A percentile compares a stretch with the other conserved stretches of the same genome.
Evolutionary conservation across 2,329 filamentous ascomycete genomes (phyloP).

Genomic region (Sporothrix pallida): DNA sequence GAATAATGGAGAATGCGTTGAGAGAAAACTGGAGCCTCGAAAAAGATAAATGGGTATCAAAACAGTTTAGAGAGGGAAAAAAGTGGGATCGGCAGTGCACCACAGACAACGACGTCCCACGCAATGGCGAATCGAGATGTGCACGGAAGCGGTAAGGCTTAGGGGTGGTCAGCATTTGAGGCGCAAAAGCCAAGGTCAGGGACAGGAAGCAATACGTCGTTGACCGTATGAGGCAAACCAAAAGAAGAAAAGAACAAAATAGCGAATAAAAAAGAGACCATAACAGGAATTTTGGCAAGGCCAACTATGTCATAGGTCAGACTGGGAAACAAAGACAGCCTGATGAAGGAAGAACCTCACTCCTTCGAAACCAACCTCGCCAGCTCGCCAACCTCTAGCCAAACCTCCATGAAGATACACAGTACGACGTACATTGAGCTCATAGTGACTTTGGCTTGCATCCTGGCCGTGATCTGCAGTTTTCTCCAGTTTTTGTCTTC

Average conservation of each 20-base stretch:
- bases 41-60: neutral
- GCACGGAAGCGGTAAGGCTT: neutral
- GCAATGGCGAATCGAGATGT: slow-evolving; percentile 11
- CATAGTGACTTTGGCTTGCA: neutral
- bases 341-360: neutral
- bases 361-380: neutral
- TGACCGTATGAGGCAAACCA: neutral
- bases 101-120: slow-evolving; percentile 14
- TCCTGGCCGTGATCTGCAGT: slow-evolving; percentile 15
- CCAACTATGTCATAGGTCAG: slow-evolving; percentile 14
- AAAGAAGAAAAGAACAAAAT: neutral
- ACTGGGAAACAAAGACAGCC: neutral
- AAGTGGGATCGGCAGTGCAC: slow-evolving; percentile 24
- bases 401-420: neutral
- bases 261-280: neutral
- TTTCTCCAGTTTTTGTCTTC: slow-evolving; percentile 14
- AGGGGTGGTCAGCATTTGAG: neutral
- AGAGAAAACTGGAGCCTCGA: no score
- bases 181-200: neutral
- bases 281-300: neutral
- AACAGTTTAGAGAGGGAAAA: neutral
- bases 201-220: slow-evolving; percentile 6
- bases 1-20: no score
- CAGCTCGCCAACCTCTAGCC: neutral
- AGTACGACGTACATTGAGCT: neutral